A percentile compares a stretch with the other conserved stretches of the same genome.
Evolutionary conservation across 2,329 filamentous ascomycete species (phyloP).

Genomic region (Diaporthe sp.): DNA sequence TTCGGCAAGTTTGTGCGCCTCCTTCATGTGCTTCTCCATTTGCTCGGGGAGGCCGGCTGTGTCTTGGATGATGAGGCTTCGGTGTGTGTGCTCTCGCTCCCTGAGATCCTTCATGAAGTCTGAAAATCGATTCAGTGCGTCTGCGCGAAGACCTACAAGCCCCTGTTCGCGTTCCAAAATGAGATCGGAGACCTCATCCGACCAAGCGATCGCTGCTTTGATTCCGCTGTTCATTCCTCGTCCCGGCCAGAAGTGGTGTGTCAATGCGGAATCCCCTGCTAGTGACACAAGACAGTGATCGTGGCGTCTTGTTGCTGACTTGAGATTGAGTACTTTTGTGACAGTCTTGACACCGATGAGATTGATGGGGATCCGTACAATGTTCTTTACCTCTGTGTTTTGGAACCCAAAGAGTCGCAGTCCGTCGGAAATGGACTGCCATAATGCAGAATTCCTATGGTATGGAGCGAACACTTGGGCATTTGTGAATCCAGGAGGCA

Average conservation of each 20-base stretch:
- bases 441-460: slow-evolving; percentile 43
- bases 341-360: slow-evolving; percentile 48
- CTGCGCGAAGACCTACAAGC: slow-evolving; percentile 45
- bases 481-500: slow-evolving; percentile 45
- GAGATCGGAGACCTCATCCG: slow-evolving; percentile 47
- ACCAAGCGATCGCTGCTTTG: slow-evolving; percentile 48
- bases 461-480: slow-evolving; percentile 47
- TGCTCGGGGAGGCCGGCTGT: slow-evolving; percentile 47
- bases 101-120: slow-evolving; percentile 50
- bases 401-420: slow-evolving; percentile 51
- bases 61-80: slow-evolving; percentile 49
- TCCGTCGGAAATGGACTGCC: slow-evolving; percentile 48
- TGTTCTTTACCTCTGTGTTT: slow-evolving; percentile 48
- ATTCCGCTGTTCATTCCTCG: slow-evolving; percentile 50
- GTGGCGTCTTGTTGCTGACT: slow-evolving; percentile 40
- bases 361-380: slow-evolving; percentile 49
- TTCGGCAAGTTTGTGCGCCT: slow-evolving; percentile 44
- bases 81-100: slow-evolving; percentile 48
- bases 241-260: slow-evolving; percentile 50
- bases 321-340: slow-evolving; percentile 42
- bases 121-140: slow-evolving; percentile 46
- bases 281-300: slow-evolving; percentile 47
- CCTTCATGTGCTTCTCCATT: slow-evolving; percentile 47
- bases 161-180: slow-evolving; percentile 42
- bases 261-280: slow-evolving; percentile 49